These are phyloP conservation scores for Nicotiana otophora DNA, from an alignment of 257 asterid genomes.

Conservation along the genomic window DNA sequence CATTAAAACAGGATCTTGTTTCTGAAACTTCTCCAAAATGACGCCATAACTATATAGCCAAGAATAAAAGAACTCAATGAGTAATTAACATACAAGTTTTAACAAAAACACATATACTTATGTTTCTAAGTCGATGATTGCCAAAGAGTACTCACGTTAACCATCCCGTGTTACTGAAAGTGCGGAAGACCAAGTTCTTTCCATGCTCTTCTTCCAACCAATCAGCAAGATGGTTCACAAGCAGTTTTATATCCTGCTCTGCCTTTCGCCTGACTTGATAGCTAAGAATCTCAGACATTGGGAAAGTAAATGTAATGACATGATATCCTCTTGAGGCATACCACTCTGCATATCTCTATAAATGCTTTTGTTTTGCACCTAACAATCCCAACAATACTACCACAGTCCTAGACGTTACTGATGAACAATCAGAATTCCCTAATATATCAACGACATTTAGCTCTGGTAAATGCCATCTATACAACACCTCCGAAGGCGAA, in stretches of 20 bases:
- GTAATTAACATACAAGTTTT: neutral
- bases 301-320: constrained; percentile 82
- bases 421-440: constrained; percentile 36
- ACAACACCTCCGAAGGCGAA: constrained; percentile 47
- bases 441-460: constrained; percentile 40
- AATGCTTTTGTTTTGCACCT: constrained; percentile 91
- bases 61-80: constrained; percentile 16
- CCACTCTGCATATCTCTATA: constrained; percentile 81
- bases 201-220: constrained; percentile 91
- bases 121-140: neutral
- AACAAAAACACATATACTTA: neutral
- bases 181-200: constrained; percentile 81
- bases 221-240: constrained; percentile 77
- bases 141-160: constrained; percentile 52
- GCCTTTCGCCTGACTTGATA: constrained; percentile 89
- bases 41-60: constrained; percentile 65
- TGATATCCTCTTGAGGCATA: constrained; percentile 84
- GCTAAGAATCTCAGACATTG: constrained; percentile 75
- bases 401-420: constrained; percentile 64
- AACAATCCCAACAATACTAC: constrained; percentile 95
- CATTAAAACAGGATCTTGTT: constrained; percentile 44
- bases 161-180: constrained; percentile 95
- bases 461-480: constrained; percentile 88
- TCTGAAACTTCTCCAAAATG: constrained; percentile 74
- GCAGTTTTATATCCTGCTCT: constrained; percentile 63